phyloP scores from a whole-genome alignment of 345 rosid species.

The Populus euphratica region DNA sequence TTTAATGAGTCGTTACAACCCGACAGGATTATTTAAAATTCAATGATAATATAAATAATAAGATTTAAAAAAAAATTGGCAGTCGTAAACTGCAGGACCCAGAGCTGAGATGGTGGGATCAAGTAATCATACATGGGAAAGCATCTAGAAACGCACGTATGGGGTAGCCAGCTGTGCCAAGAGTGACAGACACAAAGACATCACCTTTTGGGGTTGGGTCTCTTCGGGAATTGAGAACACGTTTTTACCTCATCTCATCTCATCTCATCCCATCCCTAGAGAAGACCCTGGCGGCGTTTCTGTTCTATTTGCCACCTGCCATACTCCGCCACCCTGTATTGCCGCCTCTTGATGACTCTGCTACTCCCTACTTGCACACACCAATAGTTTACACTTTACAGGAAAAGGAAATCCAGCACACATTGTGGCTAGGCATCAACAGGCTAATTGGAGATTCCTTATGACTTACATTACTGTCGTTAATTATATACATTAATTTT shows the following conservation, averaged over 20 bases:
- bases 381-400: too few species aligned
- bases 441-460: too few species aligned
- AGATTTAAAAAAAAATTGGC: too few species aligned
- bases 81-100: neutral
- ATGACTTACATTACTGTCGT: too few species aligned
- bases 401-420: too few species aligned
- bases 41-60: too few species aligned
- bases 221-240: neutral
- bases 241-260: neutral
- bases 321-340: neutral
- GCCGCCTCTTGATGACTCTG: neutral
- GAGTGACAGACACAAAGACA: neutral
- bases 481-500: too few species aligned
- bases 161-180: conserved; percentile 12
- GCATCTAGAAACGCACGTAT: neutral
- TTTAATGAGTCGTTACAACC: too few species aligned
- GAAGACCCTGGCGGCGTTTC: conserved; percentile 16
- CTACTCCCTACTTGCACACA: neutral
- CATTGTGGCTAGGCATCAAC: too few species aligned
- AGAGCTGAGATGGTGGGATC: neutral
- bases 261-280: too few species aligned
- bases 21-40: too few species aligned
- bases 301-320: conserved; percentile 6
- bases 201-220: neutral
- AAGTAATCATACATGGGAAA: neutral